Conservation (phyloP, 2,329 filamentous ascomycete genomes). For the Paraphaeosphaeria minitans region DNA sequence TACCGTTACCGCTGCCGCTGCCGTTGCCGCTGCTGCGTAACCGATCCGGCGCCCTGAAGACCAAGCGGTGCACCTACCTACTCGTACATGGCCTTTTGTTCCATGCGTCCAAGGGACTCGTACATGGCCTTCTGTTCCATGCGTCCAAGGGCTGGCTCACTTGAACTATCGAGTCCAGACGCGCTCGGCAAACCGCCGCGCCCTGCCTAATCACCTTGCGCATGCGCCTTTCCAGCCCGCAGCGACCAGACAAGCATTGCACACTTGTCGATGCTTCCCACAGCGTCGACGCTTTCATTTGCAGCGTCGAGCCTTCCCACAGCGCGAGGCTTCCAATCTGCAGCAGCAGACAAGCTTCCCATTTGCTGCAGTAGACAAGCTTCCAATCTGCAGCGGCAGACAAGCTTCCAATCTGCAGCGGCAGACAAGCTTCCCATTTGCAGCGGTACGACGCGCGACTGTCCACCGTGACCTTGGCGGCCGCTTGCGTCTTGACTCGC, state of each 20-base stretch:
- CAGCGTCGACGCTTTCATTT: too few species aligned
- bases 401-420: too few species aligned
- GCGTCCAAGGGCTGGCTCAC: slow-evolving; percentile 1
- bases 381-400: too few species aligned
- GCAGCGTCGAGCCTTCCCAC: too few species aligned
- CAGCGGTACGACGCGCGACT: slow-evolving; percentile 1
- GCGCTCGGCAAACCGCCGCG: slow-evolving; percentile 2
- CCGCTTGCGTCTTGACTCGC: slow-evolving; percentile 8
- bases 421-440: not conserved
- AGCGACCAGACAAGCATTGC: slow-evolving; percentile 5
- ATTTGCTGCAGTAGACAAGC: too few species aligned
- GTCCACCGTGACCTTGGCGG: not conserved
- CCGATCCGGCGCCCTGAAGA: slow-evolving; percentile 23
- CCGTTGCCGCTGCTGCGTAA: slow-evolving; percentile 12
- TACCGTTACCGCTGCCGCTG: too few species aligned
- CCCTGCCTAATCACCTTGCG: not conserved
- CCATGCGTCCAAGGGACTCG: not conserved
- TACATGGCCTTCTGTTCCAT: not conserved
- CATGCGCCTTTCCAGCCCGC: slow-evolving; percentile 2
- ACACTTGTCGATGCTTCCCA: slow-evolving; percentile 1
- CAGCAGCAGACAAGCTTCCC: too few species aligned
- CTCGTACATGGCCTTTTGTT: not conserved
- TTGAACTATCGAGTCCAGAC: not conserved
- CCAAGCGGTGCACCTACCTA: not conserved
- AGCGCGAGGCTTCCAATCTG: too few species aligned